Evolutionary conservation across 768 basidiomycete species (phyloP).

Genomic region (Leccinum subgranulosum): DNA sequence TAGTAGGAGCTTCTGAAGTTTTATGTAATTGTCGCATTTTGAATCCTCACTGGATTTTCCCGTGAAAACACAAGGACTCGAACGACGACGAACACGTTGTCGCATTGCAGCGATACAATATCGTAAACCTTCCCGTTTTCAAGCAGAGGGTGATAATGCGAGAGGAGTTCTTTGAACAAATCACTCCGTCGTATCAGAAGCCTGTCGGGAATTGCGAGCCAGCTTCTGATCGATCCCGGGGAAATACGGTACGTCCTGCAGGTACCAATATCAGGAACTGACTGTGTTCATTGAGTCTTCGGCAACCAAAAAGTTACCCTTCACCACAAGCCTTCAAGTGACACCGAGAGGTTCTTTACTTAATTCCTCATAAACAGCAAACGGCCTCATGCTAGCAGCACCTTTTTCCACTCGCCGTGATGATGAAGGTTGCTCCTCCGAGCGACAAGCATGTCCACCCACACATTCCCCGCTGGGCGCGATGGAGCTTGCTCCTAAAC

Average conservation of each 20-base stretch:
- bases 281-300: neutral
- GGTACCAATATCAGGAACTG: neutral
- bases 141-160: neutral
- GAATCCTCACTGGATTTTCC: too few relatives aligned
- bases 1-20: neutral
- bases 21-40: too few relatives aligned
- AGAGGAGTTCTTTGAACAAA: neutral
- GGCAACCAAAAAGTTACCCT: neutral
- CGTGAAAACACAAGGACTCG: too few relatives aligned
- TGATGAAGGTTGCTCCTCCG: neutral
- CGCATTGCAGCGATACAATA: too few relatives aligned
- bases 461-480: constrained; percentile 9
- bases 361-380: neutral
- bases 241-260: neutral
- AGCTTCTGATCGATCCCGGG: neutral
- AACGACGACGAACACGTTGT: neutral
- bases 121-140: neutral
- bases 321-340: neutral
- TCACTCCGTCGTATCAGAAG: neutral
- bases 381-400: neutral
- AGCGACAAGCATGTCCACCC: neutral
- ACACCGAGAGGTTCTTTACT: neutral
- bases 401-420: neutral
- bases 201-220: neutral
- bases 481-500: constrained; percentile 18